These are phyloP conservation scores for Mycena floridula DNA, from an alignment of 768 basidiomycete genomes.

Conservation along the genomic window DNA sequence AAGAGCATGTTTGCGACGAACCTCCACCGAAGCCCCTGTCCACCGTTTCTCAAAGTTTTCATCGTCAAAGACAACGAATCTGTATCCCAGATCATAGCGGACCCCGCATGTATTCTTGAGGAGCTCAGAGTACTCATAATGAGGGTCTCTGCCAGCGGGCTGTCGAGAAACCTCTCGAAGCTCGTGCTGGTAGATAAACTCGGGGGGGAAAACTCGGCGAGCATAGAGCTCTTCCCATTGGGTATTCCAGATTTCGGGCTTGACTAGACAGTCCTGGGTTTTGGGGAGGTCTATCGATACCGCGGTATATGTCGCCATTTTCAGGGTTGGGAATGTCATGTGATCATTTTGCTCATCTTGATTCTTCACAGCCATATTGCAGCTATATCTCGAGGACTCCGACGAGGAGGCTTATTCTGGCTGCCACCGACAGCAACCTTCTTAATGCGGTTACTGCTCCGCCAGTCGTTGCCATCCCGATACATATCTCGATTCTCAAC, in stretches of 20 bases:
- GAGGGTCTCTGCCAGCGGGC: background rate
- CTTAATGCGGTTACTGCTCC: too few species aligned
- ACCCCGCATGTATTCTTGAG: conserved; percentile 2
- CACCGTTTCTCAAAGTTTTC: conserved; percentile 6
- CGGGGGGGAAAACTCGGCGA: background rate
- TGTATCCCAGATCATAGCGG: conserved; percentile 3
- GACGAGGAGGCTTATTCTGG: too few species aligned
- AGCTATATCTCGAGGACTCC: too few species aligned
- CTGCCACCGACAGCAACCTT: too few species aligned
- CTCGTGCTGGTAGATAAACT: background rate
- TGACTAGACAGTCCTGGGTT: conserved; percentile 4
- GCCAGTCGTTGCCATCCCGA: too few species aligned
- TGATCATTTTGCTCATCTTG: too few species aligned
- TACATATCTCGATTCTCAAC: too few species aligned
- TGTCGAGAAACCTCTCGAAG: background rate
- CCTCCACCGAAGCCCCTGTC: conserved; percentile 1
- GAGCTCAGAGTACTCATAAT: background rate
- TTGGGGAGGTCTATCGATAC: background rate
- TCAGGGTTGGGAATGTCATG: background rate
- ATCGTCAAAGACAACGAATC: background rate
- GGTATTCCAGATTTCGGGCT: conserved; percentile 10
- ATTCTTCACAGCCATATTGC: too few species aligned
- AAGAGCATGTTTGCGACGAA: conserved; percentile 8
- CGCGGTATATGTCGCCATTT: background rate
- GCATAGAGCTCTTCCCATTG: conserved; percentile 9